Percentiles rank a stretch among this genome's conserved stretches.
These are phyloP conservation scores for Heterobasidion parviporum DNA, from an alignment of 1,284 basidiomycete genomes.

Conservation along the genomic window DNA sequence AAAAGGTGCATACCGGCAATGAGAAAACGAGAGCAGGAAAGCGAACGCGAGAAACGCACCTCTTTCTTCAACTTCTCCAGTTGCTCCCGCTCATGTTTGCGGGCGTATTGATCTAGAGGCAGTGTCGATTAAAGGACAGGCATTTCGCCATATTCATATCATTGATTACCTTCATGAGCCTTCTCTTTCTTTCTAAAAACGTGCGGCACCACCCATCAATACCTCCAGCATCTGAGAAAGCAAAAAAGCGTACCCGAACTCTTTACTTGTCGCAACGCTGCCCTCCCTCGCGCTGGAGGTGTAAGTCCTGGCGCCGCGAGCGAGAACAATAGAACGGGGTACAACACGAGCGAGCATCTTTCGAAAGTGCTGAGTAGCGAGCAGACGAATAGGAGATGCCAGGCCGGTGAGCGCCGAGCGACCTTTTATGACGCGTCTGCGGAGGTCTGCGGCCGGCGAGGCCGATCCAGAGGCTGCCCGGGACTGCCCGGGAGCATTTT, in stretches of 20 bases:
- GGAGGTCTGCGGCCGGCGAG: background rate
- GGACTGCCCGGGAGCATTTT: background rate
- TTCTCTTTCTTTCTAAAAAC: slow-evolving; percentile 58
- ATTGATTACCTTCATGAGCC: slow-evolving; percentile 53
- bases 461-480: background rate
- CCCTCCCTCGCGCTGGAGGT: slow-evolving; percentile 32
- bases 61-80: slow-evolving; percentile 48
- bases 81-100: slow-evolving; percentile 44
- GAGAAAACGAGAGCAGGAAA: background rate
- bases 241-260: slow-evolving; percentile 32
- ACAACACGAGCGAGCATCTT: slow-evolving; percentile 2
- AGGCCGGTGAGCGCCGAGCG: background rate
- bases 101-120: slow-evolving; percentile 48
- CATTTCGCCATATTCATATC: no score
- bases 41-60: slow-evolving; percentile 28
- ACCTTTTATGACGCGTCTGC: background rate
- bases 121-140: no score
- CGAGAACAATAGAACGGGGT: slow-evolving; percentile 7
- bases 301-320: slow-evolving; percentile 9
- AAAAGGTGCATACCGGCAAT: background rate
- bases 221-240: background rate
- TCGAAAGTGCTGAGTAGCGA: background rate
- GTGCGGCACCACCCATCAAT: slow-evolving; percentile 7
- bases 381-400: background rate
- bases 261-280: slow-evolving; percentile 47